A percentile compares a stretch with the other conserved stretches of the same genome.
Conservation (phyloP, 2,329 filamentous ascomycete genomes). For the Dryadomyces quercivorus region DNA sequence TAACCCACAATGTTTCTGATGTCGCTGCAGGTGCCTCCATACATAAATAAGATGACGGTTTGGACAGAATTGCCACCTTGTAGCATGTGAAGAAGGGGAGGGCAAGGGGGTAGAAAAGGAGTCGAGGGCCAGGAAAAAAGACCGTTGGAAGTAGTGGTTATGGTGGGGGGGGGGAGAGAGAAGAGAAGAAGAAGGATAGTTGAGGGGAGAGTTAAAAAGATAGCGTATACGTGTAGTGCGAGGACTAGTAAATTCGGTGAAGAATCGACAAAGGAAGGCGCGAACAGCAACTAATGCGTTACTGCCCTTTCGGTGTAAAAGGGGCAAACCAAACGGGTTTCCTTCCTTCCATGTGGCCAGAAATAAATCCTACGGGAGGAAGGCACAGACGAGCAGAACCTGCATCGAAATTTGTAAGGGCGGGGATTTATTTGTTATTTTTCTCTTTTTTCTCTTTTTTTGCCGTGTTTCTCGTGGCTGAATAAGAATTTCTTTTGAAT, state of each 20-base stretch:
- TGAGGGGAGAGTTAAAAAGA: not conserved
- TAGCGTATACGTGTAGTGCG: conserved; percentile 1
- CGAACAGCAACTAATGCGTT: not conserved
- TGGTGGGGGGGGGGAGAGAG: not conserved
- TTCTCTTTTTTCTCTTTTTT: too few species aligned
- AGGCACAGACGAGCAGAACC: not conserved
- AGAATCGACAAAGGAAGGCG: conserved; percentile 1
- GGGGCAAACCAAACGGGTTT: not conserved
- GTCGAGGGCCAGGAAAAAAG: not conserved
- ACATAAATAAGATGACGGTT: not conserved
- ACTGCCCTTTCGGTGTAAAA: not conserved
- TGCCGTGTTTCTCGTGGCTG: too few species aligned
- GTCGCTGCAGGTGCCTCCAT: not conserved
- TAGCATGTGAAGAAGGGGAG: not conserved
- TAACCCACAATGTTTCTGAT: not conserved
- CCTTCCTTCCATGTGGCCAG: not conserved
- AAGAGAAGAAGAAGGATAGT: not conserved
- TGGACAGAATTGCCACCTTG: not conserved
- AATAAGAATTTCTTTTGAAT: too few species aligned
- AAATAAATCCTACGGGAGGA: not conserved
- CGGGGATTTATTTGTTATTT: too few species aligned
- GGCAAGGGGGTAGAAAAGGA: not conserved
- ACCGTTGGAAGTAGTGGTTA: not conserved
- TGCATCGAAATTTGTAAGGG: too few species aligned
- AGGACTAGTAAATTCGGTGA: not conserved